Base-by-base conservation (phyloP, 2,329 filamentous ascomycete genomes). In the Fusarium coicis region DNA sequence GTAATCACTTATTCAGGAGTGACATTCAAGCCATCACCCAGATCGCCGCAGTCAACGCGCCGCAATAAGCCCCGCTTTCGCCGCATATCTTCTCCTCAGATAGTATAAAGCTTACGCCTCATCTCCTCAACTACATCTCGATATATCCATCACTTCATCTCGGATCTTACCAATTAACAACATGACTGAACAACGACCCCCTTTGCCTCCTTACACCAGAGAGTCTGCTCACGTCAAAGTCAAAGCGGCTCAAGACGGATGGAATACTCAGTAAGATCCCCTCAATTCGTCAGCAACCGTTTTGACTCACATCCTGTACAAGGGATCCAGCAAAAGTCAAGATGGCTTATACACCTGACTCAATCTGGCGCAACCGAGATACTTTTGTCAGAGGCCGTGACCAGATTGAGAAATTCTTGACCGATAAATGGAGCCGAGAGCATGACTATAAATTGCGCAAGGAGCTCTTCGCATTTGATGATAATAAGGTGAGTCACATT, bases 181-280 rank as follows among this genome's bases (percentile, higher is more conserved):
- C 7, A 72, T 72, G 70, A 18, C 65, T 19, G 70, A 79, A 44
- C 73, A 71, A 49, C 73, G 69, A 65, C 76, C 86, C 5, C 88
- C 88, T 1, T 84, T 85, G 47, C 94, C 94, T 8, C 94, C 94
- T 0, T 97, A 95, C 80, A 96, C 90, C 6, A 83, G 83, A 37
- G 91, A 93, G 79, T 92, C 90, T 2, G 94, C 94, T 5, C 84
- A 84, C 21, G 84, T 86, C 66, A 97, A 97, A 80, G 94, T 97
- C 71, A 97, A 97, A 83, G 91, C 91, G 23, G 94, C 93, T 0
- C 94, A 97, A 79, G 89, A 94, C 79, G 85, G 92, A 7, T 97
- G 94, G 94, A 97, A 97, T 78, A 92, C 91, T 3, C 88, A 85
- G 92, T 93, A 81, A 74, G 84, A 23, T 44, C 34, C 34, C 10